Evolutionary conservation across 2,329 filamentous ascomycete species (phyloP).

Genomic region (Xylaria sp.): DNA sequence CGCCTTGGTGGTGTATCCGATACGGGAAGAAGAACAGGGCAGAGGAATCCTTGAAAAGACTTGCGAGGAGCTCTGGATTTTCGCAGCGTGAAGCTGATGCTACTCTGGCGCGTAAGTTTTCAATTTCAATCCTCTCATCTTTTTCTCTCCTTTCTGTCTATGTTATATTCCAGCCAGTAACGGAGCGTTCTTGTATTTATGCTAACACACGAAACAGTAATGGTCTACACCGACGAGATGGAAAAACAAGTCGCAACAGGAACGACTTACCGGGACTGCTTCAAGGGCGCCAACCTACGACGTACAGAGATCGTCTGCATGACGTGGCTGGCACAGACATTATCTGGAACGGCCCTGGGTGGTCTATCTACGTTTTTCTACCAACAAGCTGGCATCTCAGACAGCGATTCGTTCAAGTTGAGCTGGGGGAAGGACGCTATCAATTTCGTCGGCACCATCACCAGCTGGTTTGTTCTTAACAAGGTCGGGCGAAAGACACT

Average conservation of each 20-base stretch:
- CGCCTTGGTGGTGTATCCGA: slow-evolving; percentile 48
- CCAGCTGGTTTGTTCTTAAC: slow-evolving; percentile 55
- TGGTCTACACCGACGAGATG: slow-evolving; percentile 56
- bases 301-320: slow-evolving; percentile 53
- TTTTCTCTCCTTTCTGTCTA: background rate
- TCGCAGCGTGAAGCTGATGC: slow-evolving; percentile 48
- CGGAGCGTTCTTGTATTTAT: background rate
- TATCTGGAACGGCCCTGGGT: slow-evolving; percentile 50
- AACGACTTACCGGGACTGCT: slow-evolving; percentile 55
- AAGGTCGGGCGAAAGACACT: slow-evolving; percentile 55
- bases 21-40: slow-evolving; percentile 42
- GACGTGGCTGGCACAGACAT: slow-evolving; percentile 50
- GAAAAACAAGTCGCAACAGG: slow-evolving; percentile 52
- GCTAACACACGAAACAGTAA: slow-evolving; percentile 46
- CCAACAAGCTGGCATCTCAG: slow-evolving; percentile 51
- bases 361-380: slow-evolving; percentile 53
- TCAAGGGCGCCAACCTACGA: slow-evolving; percentile 54
- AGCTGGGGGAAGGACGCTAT: slow-evolving; percentile 53
- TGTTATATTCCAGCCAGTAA: background rate
- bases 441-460: slow-evolving; percentile 55
- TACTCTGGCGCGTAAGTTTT: slow-evolving; percentile 45
- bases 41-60: slow-evolving; percentile 43
- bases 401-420: slow-evolving; percentile 49
- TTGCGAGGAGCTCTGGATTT: slow-evolving; percentile 48
- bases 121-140: background rate